A percentile compares a stretch with the other conserved stretches of the same genome.
Evolutionary conservation across 2,329 filamentous ascomycete species (phyloP).

Genomic region (Alternaria consortialis): DNA sequence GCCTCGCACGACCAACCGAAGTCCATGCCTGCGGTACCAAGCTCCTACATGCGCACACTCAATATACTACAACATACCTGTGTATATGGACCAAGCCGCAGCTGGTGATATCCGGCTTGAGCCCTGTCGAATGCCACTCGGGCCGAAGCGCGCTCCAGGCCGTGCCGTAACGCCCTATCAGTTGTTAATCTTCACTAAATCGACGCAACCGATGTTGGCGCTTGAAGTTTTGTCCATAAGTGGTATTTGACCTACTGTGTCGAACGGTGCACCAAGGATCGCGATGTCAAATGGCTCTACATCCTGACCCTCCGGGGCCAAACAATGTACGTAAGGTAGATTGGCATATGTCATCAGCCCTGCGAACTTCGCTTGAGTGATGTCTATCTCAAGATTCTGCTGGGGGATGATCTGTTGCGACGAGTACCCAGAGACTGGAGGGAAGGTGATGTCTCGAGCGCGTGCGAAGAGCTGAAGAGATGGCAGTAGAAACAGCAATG

Average conservation of each 20-base stretch:
- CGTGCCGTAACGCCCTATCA: conserved; percentile 59
- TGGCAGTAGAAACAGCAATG: not conserved
- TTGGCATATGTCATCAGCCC: conserved; percentile 60
- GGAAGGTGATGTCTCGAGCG: conserved; percentile 57
- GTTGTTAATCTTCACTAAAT: conserved; percentile 12
- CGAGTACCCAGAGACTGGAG: conserved; percentile 47
- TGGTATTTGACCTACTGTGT: conserved; percentile 51
- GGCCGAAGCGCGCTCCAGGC: conserved; percentile 63
- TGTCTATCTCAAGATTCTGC: conserved; percentile 32
- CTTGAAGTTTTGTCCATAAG: not conserved
- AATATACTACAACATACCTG: conserved; percentile 46
- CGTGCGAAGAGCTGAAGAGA: not conserved
- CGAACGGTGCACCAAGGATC: conserved; percentile 60
- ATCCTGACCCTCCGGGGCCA: conserved; percentile 46
- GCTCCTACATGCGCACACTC: not conserved
- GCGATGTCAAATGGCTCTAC: conserved; percentile 60
- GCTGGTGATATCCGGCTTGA: conserved; percentile 58
- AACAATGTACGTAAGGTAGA: conserved; percentile 59
- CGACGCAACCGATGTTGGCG: not conserved
- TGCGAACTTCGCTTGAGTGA: conserved; percentile 48
- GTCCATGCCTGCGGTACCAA: not conserved
- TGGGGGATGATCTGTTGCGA: conserved; percentile 45
- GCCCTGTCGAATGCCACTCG: conserved; percentile 61
- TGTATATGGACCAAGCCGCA: conserved; percentile 59
- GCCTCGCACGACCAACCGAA: not conserved